A percentile compares a stretch with the other conserved stretches of the same genome.
Conservation (phyloP, 805 yeast species). For the Pichia rugopelliculosa region DNA sequence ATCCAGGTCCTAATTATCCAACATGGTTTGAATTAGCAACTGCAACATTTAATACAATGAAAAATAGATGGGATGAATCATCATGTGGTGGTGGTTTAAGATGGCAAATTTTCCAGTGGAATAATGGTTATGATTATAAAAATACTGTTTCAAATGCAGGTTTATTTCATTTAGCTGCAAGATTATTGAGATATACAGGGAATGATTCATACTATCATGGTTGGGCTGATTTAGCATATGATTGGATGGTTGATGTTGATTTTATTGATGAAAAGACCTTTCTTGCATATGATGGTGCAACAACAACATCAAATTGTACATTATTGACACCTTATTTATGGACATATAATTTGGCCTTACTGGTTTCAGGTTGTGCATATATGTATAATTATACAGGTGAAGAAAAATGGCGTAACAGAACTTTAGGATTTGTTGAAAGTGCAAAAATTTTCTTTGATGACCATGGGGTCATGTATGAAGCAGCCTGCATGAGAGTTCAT, state of each 20-base stretch:
- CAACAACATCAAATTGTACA: slow-evolving; percentile 53
- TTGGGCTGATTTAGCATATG: slow-evolving; percentile 69
- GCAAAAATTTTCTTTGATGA: slow-evolving; percentile 43
- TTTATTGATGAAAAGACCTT: slow-evolving; percentile 39
- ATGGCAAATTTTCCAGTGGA: slow-evolving; percentile 96
- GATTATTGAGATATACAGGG: slow-evolving; percentile 76
- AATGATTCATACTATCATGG: slow-evolving; percentile 61
- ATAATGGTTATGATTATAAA: slow-evolving; percentile 88
- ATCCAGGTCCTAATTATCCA: slow-evolving; percentile 53
- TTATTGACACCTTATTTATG: slow-evolving; percentile 55
- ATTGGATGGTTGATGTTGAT: slow-evolving; percentile 61
- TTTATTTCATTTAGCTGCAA: slow-evolving; percentile 77
- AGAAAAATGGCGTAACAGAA: slow-evolving; percentile 57
- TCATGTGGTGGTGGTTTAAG: slow-evolving; percentile 84
- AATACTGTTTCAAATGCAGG: slow-evolving; percentile 90
- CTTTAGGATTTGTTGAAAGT: slow-evolving; percentile 49
- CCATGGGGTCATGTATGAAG: slow-evolving; percentile 59
- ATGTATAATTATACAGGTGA: slow-evolving; percentile 67
- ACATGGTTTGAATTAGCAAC: slow-evolving; percentile 81
- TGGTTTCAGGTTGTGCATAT: slow-evolving; percentile 75
- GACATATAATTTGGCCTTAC: slow-evolving; percentile 81
- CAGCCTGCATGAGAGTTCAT: slow-evolving; percentile 63
- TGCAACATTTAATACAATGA: slow-evolving; percentile 89
- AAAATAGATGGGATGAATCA: slow-evolving; percentile 71
- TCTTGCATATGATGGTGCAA: slow-evolving; percentile 65